Evolutionary conservation across 495 filamentous ascomycete species (phyloP).

Genomic region (Sphaerosporella brunnea): DNA sequence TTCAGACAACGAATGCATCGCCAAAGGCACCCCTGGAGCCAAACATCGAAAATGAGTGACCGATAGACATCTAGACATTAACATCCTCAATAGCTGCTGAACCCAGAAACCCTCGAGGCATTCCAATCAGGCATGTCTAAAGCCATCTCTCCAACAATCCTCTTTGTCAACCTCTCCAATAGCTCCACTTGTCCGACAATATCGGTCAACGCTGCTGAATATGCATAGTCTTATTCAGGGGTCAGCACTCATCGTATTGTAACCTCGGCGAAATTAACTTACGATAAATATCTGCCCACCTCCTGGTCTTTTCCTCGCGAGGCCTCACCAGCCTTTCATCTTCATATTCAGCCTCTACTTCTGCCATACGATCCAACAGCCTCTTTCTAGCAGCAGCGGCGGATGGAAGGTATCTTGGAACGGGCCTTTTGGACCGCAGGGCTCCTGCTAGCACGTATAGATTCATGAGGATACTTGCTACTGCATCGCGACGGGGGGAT

Average conservation of each 20-base stretch:
- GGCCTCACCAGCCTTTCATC: conserved; percentile 19
- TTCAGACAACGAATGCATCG: too few species aligned
- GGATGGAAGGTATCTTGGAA: conserved; percentile 39
- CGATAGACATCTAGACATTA: too few species aligned
- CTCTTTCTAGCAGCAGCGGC: conserved; percentile 35
- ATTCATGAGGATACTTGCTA: conserved; percentile 40
- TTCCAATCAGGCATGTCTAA: conserved; percentile 26
- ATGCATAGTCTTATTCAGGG: conserved; percentile 32
- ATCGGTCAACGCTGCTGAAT: conserved; percentile 38
- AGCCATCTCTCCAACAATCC: conserved; percentile 37
- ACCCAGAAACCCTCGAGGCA: too few species aligned
- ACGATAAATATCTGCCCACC: conserved; percentile 35
- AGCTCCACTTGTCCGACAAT: conserved; percentile 37
- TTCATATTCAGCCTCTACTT: conserved; percentile 29
- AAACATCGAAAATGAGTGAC: too few species aligned
- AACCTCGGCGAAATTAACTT: neutral
- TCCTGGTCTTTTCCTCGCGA: conserved; percentile 19
- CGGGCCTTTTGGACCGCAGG: conserved; percentile 32
- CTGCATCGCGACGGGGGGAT: conserved; percentile 35
- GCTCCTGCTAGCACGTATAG: conserved; percentile 40
- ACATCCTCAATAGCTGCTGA: too few species aligned
- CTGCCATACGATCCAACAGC: conserved; percentile 35
- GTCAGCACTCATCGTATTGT: too few species aligned
- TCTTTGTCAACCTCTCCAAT: conserved; percentile 36
- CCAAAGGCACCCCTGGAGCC: too few species aligned